Conservation (phyloP, 192 early-diverging fungal species). For the Entrophospora sp. region DNA sequence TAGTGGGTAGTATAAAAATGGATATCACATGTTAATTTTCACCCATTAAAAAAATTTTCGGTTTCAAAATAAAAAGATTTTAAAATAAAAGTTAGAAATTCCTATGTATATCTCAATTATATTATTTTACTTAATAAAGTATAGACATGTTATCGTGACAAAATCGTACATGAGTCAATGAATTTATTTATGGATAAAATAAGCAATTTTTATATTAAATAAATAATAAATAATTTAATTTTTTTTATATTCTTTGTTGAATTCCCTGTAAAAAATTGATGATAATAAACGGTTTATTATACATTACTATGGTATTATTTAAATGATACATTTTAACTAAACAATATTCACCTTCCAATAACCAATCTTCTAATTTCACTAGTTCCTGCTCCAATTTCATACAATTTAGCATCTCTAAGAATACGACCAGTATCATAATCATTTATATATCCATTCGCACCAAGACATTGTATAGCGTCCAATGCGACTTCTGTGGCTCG, state of each 20-base stretch:
- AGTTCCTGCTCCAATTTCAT: slow-evolving; percentile 95
- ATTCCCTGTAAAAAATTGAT: slow-evolving; percentile 30
- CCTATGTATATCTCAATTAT: too few species aligned
- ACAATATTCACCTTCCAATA: slow-evolving; percentile 58
- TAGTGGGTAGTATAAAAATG: too few species aligned
- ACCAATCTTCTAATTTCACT: slow-evolving; percentile 89
- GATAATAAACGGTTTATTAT: neutral
- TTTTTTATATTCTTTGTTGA: slow-evolving; percentile 72
- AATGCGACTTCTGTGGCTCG: slow-evolving; percentile 87
- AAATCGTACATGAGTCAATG: too few species aligned
- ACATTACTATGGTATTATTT: neutral
- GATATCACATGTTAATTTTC: too few species aligned
- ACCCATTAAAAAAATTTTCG: too few species aligned
- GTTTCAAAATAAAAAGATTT: too few species aligned
- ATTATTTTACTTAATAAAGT: too few species aligned
- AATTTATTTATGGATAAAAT: too few species aligned
- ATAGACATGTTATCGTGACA: too few species aligned
- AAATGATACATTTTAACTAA: neutral
- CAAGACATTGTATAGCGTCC: slow-evolving; percentile 89
- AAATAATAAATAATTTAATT: too few species aligned
- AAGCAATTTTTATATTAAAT: too few species aligned
- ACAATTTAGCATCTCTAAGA: slow-evolving; percentile 87
- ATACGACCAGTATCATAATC: slow-evolving; percentile 84
- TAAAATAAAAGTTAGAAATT: too few species aligned
- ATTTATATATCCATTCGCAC: slow-evolving; percentile 94